Evolutionary conservation across 2,329 filamentous ascomycete genomes (phyloP).

Genomic region (Microdochium nivale): DNA sequence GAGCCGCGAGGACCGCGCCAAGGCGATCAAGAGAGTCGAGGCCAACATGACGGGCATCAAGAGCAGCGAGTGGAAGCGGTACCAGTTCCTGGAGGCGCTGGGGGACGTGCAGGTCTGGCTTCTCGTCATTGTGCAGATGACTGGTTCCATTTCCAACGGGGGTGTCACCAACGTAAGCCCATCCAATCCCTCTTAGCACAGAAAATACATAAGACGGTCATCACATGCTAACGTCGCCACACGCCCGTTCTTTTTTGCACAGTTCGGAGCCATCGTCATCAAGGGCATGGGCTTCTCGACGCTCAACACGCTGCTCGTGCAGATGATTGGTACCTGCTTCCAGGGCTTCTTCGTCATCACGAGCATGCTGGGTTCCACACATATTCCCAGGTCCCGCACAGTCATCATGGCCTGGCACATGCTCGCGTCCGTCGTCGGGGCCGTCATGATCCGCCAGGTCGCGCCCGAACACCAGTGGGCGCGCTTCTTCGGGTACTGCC

Average conservation of each 20-base stretch:
- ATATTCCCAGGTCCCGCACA: neutral
- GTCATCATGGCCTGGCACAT: constrained; percentile 7
- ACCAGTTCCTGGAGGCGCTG: constrained; percentile 17
- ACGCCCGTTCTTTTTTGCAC: constrained; percentile 16
- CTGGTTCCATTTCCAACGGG: constrained; percentile 19
- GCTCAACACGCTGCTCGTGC: constrained; percentile 14
- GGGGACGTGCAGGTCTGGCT: constrained; percentile 16
- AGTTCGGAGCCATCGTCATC: constrained; percentile 18
- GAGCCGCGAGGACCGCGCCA: constrained; percentile 15
- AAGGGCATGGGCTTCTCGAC: constrained; percentile 14
- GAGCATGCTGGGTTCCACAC: constrained; percentile 2
- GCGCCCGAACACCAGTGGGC: constrained; percentile 3
- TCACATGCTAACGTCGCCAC: neutral
- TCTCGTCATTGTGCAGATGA: constrained; percentile 16
- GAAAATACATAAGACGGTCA: neutral
- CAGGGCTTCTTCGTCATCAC: constrained; percentile 14
- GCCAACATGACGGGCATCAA: constrained; percentile 28
- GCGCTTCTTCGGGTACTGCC: constrained; percentile 11
- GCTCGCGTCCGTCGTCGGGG: constrained; percentile 9
- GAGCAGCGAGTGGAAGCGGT: constrained; percentile 17
- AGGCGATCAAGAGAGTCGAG: constrained; percentile 21
- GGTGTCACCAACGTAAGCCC: constrained; percentile 10
- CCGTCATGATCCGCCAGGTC: constrained; percentile 9
- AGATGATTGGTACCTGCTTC: constrained; percentile 16
- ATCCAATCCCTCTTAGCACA: neutral